These are phyloP conservation scores for Apiospora aurea DNA, from an alignment of 2,329 filamentous ascomycete species.

Conservation along the genomic window DNA sequence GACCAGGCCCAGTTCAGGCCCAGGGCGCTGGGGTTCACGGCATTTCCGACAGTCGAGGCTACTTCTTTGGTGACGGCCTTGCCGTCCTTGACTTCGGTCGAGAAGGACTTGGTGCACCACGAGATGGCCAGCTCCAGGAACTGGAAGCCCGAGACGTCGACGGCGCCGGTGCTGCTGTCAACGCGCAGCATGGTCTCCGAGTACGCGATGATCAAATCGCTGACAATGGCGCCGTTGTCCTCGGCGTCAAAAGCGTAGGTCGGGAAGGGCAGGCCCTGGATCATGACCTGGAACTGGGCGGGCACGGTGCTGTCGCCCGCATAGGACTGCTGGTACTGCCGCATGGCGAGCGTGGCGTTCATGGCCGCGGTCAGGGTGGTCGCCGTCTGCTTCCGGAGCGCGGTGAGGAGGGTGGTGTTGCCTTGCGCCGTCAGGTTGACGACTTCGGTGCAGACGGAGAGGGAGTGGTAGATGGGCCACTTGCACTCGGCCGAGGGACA, in stretches of 20 bases:
- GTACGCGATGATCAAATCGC: neutral
- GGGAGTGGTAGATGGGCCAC: neutral
- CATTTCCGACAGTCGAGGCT: neutral
- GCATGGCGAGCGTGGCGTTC: neutral
- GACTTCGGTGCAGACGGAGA: constrained; percentile 16
- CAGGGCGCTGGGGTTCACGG: neutral
- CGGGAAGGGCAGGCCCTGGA: neutral
- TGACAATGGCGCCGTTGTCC: neutral
- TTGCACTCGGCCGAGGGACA: constrained; percentile 16
- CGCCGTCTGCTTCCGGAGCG: neutral
- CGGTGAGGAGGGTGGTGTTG: neutral
- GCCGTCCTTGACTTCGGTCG: constrained; percentile 2
- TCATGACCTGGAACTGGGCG: neutral
- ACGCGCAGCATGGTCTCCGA: neutral
- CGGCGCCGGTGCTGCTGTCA: neutral
- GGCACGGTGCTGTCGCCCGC: neutral
- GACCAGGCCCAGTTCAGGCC: neutral
- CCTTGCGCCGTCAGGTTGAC: constrained; percentile 5
- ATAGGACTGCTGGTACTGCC: neutral
- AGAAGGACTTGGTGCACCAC: neutral
- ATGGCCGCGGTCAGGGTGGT: neutral
- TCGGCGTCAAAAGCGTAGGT: neutral
- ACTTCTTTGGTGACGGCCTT: neutral
- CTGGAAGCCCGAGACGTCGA: neutral
- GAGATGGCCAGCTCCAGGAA: neutral